These are phyloP conservation scores for Colletotrichum falcatum DNA, from an alignment of 2,329 filamentous ascomycete species.

Conservation along the genomic window DNA sequence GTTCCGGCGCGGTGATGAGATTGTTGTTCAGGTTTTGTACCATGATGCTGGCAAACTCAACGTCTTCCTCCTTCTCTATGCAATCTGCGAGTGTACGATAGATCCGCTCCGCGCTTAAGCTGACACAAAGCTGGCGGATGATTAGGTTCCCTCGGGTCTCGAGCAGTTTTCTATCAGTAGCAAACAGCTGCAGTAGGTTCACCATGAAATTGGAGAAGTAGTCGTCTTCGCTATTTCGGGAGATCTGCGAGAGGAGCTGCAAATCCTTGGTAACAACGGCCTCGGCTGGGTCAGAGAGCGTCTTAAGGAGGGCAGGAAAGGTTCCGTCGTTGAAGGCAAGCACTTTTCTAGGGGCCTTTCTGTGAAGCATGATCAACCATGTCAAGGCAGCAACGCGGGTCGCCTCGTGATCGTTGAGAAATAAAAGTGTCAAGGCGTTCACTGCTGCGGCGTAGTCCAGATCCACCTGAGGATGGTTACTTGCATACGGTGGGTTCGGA, in stretches of 20 bases:
- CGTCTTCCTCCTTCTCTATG: conserved; percentile 96
- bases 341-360: conserved; percentile 92
- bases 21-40: conserved; percentile 99
- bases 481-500: conserved; percentile 55
- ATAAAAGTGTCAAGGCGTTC: conserved; percentile 90
- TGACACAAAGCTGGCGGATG: conserved; percentile 93
- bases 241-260: conserved; percentile 94
- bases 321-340: conserved; percentile 97
- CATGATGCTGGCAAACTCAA: conserved; percentile 99
- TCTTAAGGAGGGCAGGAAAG: conserved; percentile 95
- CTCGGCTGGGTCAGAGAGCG: conserved; percentile 93
- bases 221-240: conserved; percentile 93
- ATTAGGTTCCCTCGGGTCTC: conserved; percentile 96
- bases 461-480: conserved; percentile 68
- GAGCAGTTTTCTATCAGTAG: conserved; percentile 89
- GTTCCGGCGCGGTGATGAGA: conserved; percentile 94
- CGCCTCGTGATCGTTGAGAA: conserved; percentile 96
- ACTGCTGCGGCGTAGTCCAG: conserved; percentile 97
- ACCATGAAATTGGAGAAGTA: conserved; percentile 99
- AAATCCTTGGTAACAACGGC: conserved; percentile 95
- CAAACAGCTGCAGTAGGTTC: conserved; percentile 93
- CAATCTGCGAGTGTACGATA: conserved; percentile 96
- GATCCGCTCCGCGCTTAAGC: conserved; percentile 92
- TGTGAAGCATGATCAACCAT: conserved; percentile 98
- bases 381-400: conserved; percentile 93